Base-by-base conservation (phyloP, 1,284 basidiomycete species). In the Rhodotorula sp. region DNA sequence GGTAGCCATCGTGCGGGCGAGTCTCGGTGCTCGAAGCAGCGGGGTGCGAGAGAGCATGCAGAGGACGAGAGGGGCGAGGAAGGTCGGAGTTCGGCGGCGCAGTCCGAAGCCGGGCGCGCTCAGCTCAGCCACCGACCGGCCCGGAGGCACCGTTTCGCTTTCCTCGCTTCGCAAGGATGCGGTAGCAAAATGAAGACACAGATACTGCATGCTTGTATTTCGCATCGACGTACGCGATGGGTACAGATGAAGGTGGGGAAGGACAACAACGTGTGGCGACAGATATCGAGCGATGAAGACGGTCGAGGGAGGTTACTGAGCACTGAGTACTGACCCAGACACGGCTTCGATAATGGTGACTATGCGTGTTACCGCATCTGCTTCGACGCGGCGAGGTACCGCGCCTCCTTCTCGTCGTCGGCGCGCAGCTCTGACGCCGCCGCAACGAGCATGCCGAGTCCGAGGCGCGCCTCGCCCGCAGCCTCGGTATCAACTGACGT, bases 391-490 rank as follows among this genome's bases (percentile, higher is more conserved):
- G 52, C 54, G 9, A 50, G 45, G 2, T 34, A 34, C 34, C 63
- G 42, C 45, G n/a, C 17, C 45, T 45, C 46, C 61, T 27, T 42
- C 45, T 65, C 64, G 56, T 27, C 48, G 4, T 41, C 56, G 21
- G 34, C 60, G 23, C 64, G 48, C 16, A 52, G 3, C 60, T 68
- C 61, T 2, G 54, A 45, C 25, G 64, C 64, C 14, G 70, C 70
- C 17, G 68, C 63, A 8, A 56, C 61, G 17, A 72, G 64, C 70
- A 72, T 68, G 17, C 70, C 70, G 1, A 72, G 55, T 4, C 70
- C 70, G 44, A 72, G 27, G 17, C 49, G 52, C 12, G n/a, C 44
- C 54, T 19, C 19, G 27, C 21, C 34, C 0, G 34, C 12, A 34
- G 49, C 4, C 34, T 34, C 41, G 41, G 1, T 42, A 2, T 46